Conservation (phyloP, 495 filamentous ascomycete species). For the Delitschia confertaspora region DNA sequence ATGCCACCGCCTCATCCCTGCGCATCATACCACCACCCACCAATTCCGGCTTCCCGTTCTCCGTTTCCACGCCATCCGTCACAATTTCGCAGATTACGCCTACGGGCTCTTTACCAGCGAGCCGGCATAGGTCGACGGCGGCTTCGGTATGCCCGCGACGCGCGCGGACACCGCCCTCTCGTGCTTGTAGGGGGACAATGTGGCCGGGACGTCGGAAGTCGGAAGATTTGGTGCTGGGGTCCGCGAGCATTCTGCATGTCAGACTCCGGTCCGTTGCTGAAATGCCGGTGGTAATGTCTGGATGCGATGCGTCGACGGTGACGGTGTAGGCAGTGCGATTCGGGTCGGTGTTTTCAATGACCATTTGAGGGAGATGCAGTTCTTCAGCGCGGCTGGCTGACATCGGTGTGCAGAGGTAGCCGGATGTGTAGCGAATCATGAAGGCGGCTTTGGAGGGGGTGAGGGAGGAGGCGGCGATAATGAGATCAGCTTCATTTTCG, state of each 20-base stretch:
- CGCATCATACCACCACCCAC: slow-evolving; percentile 75
- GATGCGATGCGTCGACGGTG: slow-evolving; percentile 65
- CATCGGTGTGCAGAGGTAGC: slow-evolving; percentile 82
- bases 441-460: slow-evolving; percentile 91
- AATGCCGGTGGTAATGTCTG: slow-evolving; percentile 78
- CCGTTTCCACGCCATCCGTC: slow-evolving; percentile 42
- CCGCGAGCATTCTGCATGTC: slow-evolving; percentile 71
- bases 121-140: slow-evolving; percentile 42
- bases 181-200: slow-evolving; percentile 75
- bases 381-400: slow-evolving; percentile 52
- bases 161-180: slow-evolving; percentile 68
- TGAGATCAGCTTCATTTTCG: slow-evolving; percentile 97
- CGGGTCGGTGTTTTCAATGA: slow-evolving; percentile 68
- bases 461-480: slow-evolving; percentile 80
- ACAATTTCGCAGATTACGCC: slow-evolving; percentile 60
- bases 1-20: slow-evolving; percentile 77
- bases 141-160: slow-evolving; percentile 88
- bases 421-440: slow-evolving; percentile 76
- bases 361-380: slow-evolving; percentile 85
- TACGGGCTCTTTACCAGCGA: slow-evolving; percentile 43
- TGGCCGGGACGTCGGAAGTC: slow-evolving; percentile 81
- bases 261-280: slow-evolving; percentile 78
- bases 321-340: slow-evolving; percentile 89
- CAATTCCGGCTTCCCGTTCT: slow-evolving; percentile 48
- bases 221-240: slow-evolving; percentile 45